Conservation (phyloP, 2,329 filamentous ascomycete genomes). For the Ophiostoma ulmi region DNA sequence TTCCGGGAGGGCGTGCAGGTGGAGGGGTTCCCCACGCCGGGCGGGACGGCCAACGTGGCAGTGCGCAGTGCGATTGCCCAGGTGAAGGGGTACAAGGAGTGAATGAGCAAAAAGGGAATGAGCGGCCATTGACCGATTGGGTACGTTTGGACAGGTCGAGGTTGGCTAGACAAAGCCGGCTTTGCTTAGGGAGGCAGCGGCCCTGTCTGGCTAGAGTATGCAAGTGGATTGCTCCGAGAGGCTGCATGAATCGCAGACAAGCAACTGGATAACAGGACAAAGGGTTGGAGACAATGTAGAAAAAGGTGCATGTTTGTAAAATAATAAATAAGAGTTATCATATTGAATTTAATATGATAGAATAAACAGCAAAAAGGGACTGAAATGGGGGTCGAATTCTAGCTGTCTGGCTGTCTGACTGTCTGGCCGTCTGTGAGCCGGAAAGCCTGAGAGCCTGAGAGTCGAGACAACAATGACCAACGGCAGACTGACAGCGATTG, state of each 20-base stretch:
- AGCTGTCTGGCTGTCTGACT: no score
- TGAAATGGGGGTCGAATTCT: no score
- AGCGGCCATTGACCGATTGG: not conserved
- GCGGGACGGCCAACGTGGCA: constrained; percentile 33
- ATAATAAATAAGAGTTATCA: no score
- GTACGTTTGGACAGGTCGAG: not conserved
- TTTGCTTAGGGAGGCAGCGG: no score
- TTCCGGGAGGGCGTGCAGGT: constrained; percentile 55
- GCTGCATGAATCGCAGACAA: constrained; percentile 4
- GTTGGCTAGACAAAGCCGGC: no score
- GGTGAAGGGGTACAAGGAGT: constrained; percentile 25
- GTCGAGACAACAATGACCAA: no score
- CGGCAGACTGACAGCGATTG: no score
- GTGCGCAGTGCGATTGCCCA: constrained; percentile 33
- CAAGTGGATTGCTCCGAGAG: not conserved
- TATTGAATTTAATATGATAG: no score
- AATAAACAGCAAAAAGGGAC: no score
- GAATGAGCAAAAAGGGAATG: not conserved
- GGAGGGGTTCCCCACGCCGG: constrained; percentile 35
- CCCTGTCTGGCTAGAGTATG: not conserved
- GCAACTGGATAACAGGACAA: not conserved
- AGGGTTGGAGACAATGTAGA: not conserved
- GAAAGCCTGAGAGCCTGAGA: no score
- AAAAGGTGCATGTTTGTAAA: not conserved
- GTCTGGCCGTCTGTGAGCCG: no score